Conservation (phyloP, 768 basidiomycete species). For the Podaxis sp. region DNA sequence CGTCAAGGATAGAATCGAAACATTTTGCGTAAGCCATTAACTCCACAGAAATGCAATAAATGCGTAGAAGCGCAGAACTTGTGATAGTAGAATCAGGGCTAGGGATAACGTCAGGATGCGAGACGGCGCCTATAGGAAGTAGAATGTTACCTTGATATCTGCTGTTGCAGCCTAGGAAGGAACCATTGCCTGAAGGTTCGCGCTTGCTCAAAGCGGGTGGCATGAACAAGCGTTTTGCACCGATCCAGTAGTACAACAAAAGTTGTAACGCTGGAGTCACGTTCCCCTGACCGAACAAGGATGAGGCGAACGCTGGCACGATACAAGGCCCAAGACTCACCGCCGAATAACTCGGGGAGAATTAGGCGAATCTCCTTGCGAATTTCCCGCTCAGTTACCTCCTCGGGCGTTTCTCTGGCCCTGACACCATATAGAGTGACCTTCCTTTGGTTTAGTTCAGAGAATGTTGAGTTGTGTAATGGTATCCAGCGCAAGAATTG, state of each 20-base stretch:
- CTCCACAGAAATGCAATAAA: constrained; percentile 57
- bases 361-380: constrained; percentile 64
- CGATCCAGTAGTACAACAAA: constrained; percentile 35
- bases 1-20: constrained; percentile 70
- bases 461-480: constrained; percentile 53
- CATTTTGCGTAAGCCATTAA: constrained; percentile 61
- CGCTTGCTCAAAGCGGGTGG: constrained; percentile 75
- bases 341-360: constrained; percentile 68
- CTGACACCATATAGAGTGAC: constrained; percentile 68
- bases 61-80: constrained; percentile 41
- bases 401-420: constrained; percentile 69
- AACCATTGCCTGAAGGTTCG: constrained; percentile 72
- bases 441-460: constrained; percentile 67
- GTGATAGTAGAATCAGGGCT: constrained; percentile 27
- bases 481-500: constrained; percentile 73
- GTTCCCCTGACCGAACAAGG: constrained; percentile 2
- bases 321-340: constrained; percentile 26
- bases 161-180: constrained; percentile 61
- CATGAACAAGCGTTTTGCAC: constrained; percentile 47
- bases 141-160: constrained; percentile 44
- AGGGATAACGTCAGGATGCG: background rate
- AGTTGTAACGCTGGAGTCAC: constrained; percentile 22
- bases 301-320: background rate
- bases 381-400: constrained; percentile 65
- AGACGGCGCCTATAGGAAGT: background rate